phyloP scores from a whole-genome alignment of 2,329 filamentous ascomycete species.

The Fusarium fracticaudum region DNA sequence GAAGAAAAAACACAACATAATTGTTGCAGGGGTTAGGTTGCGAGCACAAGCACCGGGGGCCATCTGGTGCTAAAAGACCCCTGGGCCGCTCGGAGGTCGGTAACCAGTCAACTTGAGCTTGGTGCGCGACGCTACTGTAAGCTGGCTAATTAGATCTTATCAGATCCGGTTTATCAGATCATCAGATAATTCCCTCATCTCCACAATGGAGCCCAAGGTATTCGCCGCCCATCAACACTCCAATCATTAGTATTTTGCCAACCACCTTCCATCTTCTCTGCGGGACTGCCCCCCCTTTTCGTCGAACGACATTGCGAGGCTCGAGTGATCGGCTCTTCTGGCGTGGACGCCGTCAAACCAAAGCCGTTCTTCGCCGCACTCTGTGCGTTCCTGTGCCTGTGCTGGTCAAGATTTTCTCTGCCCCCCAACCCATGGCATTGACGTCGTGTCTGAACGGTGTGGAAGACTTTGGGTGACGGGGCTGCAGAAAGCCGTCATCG shows the following conservation, averaged over 20 bases:
- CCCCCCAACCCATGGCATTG: slow-evolving; percentile 9
- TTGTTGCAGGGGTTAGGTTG: slow-evolving; percentile 12
- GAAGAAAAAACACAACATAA: slow-evolving; percentile 11
- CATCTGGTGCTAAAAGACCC: slow-evolving; percentile 15
- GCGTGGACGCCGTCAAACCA: slow-evolving; percentile 14
- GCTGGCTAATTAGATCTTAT: slow-evolving; percentile 50
- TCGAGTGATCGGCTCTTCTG: slow-evolving; percentile 32
- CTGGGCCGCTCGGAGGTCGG: slow-evolving; percentile 24
- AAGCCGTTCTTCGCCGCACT: slow-evolving; percentile 16
- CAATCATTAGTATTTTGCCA: slow-evolving; percentile 21
- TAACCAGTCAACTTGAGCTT: slow-evolving; percentile 37
- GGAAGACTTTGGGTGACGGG: slow-evolving; percentile 3
- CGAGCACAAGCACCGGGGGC: slow-evolving; percentile 4
- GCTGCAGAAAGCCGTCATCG: slow-evolving; percentile 36
- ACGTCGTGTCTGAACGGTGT: slow-evolving; percentile 16
- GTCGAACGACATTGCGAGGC: slow-evolving; percentile 24
- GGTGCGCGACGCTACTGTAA: slow-evolving; percentile 33
- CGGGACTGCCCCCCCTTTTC: slow-evolving; percentile 23
- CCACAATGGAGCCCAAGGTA: slow-evolving; percentile 39
- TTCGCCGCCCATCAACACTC: slow-evolving; percentile 17
- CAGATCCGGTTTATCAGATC: slow-evolving; percentile 63
- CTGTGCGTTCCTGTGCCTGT: background rate
- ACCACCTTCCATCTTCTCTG: background rate
- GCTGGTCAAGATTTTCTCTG: slow-evolving; percentile 18
- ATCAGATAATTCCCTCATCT: slow-evolving; percentile 61